Base-by-base conservation (phyloP, 2,329 filamentous ascomycete genomes). In the Venturia asperata region DNA sequence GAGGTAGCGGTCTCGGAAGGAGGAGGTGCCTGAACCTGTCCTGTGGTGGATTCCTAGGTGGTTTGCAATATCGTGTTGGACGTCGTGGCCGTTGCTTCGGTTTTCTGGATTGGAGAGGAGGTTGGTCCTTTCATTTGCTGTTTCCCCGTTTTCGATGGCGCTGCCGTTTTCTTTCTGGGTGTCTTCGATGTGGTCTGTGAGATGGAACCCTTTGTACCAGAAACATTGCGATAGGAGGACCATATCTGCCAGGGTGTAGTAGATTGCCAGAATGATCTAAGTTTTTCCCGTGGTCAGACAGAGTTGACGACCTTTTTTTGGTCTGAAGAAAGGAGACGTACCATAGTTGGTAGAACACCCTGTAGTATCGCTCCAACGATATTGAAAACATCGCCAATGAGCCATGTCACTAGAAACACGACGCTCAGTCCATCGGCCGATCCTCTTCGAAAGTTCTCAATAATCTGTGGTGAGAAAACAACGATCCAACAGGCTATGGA, bases 401-500 rank as follows among this genome's bases (percentile, higher is more conserved):
- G 83, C 94, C 94, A 99, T 71, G 96, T 85, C 67, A 95, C 87
- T 72, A 97, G 87, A 79, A 97, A 99, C 65, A 93, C 88, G 19
- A 97, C 84, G 0, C 91, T 96, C 1, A 97, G 82, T 3, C 92
- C 93, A 74, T 97, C 91, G 66, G 92, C 91, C 30, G 49, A 55
- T 69, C 85, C 81, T 66, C 92, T 85, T 68, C 87, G 87, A 78
- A 96, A 97, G 74, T 97, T 97, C 73, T 96, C 91, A 70, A 96
- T 88, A 71, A 99, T 97, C 71, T 99, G 94, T 2, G 94, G 94
- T 0, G 91, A 94, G 79, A 97, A 99, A 66, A 99, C 94, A 42
- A 97, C 91, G 65, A 97, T 90, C 94, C 94, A 97, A 75, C 92
- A 97, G 63, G 92, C 92, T 74, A 99, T 97, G 61, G 91, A 96